These are phyloP conservation scores for Suillus discolor DNA, from an alignment of 768 basidiomycete genomes.

Conservation along the genomic window DNA sequence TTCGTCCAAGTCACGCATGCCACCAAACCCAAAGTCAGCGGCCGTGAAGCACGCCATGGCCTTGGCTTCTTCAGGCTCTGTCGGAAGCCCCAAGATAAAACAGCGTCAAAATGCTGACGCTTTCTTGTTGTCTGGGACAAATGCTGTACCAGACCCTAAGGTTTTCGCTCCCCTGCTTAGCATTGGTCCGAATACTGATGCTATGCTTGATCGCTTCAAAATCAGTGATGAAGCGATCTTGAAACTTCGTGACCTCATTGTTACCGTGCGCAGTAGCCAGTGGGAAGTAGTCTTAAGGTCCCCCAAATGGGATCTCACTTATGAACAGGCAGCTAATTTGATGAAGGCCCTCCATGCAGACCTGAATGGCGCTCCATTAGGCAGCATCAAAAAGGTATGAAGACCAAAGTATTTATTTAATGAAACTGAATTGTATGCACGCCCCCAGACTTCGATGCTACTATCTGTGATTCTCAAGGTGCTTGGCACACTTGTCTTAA, in stretches of 20 bases:
- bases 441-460: not conserved
- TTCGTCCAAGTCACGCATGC: not conserved
- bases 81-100: not conserved
- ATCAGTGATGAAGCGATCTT: conserved; percentile 4
- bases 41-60: not conserved
- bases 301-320: conserved; percentile 1
- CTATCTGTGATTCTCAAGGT: not conserved
- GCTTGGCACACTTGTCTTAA: not conserved
- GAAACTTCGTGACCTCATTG: not conserved
- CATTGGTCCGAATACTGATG: conserved; percentile 12
- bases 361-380: not conserved
- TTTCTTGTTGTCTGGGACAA: not conserved
- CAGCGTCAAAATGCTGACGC: not conserved
- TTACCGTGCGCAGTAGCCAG: not conserved
- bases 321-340: conserved; percentile 11
- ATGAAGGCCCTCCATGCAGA: conserved; percentile 4
- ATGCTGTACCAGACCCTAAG: not conserved
- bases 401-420: not conserved
- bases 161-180: conserved; percentile 6
- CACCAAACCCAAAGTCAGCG: not conserved
- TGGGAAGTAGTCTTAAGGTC: not conserved
- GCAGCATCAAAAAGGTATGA: not conserved
- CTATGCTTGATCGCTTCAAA: conserved; percentile 10
- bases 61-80: not conserved
- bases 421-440: not conserved